Evolutionary conservation across 2,329 filamentous ascomycete species (phyloP).

Genomic region (Helotiales sp.): DNA sequence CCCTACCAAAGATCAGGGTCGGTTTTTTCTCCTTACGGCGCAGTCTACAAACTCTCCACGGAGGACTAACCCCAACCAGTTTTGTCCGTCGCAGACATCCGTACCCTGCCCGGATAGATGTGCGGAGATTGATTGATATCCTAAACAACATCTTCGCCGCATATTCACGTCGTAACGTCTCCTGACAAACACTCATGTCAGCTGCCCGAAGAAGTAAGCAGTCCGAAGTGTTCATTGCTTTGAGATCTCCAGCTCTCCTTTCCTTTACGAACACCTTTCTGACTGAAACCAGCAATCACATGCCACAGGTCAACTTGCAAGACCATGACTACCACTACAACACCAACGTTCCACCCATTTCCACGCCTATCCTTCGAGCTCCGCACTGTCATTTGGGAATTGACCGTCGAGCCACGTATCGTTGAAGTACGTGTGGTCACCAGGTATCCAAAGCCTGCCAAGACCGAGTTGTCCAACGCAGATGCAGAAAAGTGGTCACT

Average conservation of each 20-base stretch:
- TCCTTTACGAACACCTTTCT: not conserved
- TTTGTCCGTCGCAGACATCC: not conserved
- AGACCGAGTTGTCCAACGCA: constrained; percentile 3
- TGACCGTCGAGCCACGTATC: constrained; percentile 7
- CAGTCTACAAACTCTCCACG: not conserved
- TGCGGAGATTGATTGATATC: not conserved
- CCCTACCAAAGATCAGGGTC: not conserved
- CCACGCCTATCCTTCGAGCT: constrained; percentile 6
- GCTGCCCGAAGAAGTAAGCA: not conserved
- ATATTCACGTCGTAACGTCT: constrained; percentile 2
- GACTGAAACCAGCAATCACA: constrained; percentile 4
- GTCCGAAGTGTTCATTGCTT: not conserved
- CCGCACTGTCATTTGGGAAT: not conserved
- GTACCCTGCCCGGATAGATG: not conserved
- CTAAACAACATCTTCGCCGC: constrained; percentile 5
- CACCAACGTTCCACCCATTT: constrained; percentile 2
- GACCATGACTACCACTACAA: constrained; percentile 2
- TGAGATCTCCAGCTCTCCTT: constrained; percentile 3
- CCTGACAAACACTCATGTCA: not conserved
- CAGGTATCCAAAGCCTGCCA: constrained; percentile 3
- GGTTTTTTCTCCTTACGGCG: not conserved
- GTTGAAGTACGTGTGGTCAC: constrained; percentile 6
- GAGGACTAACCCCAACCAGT: not conserved
- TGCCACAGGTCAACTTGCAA: not conserved
- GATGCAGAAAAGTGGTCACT: constrained; percentile 1